phyloP scores from a whole-genome alignment of 1,139 yeast genomes.

The Scheffersomyces illinoinensis region DNA sequence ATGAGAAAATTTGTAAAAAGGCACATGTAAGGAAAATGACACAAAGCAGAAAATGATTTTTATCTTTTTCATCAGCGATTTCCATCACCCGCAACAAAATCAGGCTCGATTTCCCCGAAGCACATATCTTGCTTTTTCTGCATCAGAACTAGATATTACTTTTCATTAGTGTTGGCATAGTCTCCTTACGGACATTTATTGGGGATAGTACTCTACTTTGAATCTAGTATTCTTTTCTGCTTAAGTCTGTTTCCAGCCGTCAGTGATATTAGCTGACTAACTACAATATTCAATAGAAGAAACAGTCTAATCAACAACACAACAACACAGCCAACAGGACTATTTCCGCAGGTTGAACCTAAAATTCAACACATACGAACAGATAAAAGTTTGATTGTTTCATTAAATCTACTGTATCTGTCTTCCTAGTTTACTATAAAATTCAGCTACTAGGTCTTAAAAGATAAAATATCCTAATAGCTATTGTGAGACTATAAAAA shows the following conservation, averaged over 20 bases:
- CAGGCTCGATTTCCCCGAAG: neutral
- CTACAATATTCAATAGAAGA: neutral
- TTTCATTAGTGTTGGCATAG: neutral
- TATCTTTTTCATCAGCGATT: slow-evolving; percentile 24
- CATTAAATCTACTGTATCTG: too few relatives aligned
- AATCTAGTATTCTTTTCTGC: neutral
- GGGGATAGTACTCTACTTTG: neutral
- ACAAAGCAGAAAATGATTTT: slow-evolving; percentile 9
- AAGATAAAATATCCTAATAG: neutral
- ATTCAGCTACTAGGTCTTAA: too few relatives aligned
- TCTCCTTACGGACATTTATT: neutral
- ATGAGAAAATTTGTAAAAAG: neutral
- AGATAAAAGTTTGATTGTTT: too few relatives aligned
- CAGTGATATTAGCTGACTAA: neutral
- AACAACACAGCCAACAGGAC: neutral
- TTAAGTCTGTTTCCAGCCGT: neutral
- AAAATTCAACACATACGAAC: too few relatives aligned
- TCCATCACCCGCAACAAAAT: neutral
- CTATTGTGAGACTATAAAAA: too few relatives aligned
- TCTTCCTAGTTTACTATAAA: too few relatives aligned
- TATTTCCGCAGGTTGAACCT: too few relatives aligned
- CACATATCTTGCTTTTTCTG: neutral
- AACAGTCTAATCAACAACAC: neutral
- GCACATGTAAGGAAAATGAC: neutral
- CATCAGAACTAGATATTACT: neutral